Evolutionary conservation across 2,329 filamentous ascomycete genomes (phyloP).

Genomic region (Fusarium sp.): DNA sequence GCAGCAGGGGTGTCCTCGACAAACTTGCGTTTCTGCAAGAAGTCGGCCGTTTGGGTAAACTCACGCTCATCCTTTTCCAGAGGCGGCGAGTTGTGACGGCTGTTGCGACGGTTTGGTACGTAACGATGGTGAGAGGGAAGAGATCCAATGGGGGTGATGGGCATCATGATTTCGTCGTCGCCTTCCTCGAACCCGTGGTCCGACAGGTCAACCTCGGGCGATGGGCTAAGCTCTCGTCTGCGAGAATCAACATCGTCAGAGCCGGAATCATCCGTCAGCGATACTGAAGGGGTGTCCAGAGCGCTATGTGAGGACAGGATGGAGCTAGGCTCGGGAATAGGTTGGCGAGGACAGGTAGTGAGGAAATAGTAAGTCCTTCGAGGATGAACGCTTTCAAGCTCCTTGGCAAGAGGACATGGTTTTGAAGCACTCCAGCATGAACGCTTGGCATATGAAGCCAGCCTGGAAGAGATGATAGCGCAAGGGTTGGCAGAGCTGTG

Average conservation of each 20-base stretch:
- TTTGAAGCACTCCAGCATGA: slow-evolving; percentile 80
- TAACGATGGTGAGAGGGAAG: slow-evolving; percentile 65
- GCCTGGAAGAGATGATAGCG: slow-evolving; percentile 92
- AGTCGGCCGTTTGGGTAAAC: slow-evolving; percentile 94
- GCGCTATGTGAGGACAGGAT: slow-evolving; percentile 51
- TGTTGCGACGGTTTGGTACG: slow-evolving; percentile 55
- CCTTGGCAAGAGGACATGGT: slow-evolving; percentile 91
- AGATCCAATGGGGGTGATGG: slow-evolving; percentile 72
- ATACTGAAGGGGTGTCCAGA: slow-evolving; percentile 87
- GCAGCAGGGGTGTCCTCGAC: slow-evolving; percentile 55
- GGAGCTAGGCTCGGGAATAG: slow-evolving; percentile 71
- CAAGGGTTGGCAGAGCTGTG: slow-evolving; percentile 92
- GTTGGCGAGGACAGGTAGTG: slow-evolving; percentile 86
- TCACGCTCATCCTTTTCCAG: slow-evolving; percentile 95
- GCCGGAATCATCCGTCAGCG: slow-evolving; percentile 61
- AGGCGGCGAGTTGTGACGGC: slow-evolving; percentile 83
- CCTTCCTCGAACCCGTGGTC: slow-evolving; percentile 85
- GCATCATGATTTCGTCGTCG: slow-evolving; percentile 70
- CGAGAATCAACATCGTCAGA: slow-evolving; percentile 80
- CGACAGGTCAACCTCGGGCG: slow-evolving; percentile 92
- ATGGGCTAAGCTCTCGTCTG: slow-evolving; percentile 82
- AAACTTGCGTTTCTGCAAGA: slow-evolving; percentile 76
- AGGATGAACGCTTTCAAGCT: slow-evolving; percentile 91
- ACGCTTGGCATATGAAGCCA: slow-evolving; percentile 91
- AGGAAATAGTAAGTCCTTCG: slow-evolving; percentile 97